Conservation (phyloP, 148 eudicot genomes). For the Arbutus unedo region DNA sequence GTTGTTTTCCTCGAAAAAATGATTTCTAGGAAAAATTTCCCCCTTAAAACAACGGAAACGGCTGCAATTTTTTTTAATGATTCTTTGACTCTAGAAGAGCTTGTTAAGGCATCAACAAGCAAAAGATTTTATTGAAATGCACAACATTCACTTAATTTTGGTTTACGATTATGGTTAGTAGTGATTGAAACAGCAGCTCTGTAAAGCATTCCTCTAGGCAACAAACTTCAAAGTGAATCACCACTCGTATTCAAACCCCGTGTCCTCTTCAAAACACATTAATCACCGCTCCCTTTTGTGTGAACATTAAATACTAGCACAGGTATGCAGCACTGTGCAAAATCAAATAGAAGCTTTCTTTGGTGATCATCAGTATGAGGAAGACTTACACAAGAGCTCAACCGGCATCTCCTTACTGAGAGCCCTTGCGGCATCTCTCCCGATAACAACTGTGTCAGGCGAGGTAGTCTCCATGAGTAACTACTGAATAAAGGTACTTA, state of each 20-base stretch:
- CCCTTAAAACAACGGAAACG: too few species aligned
- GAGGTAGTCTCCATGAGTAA: constrained; percentile 33
- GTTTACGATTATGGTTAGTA: too few species aligned
- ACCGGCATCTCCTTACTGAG: constrained; percentile 87
- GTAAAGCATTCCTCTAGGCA: neutral
- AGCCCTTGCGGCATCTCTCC: constrained; percentile 65
- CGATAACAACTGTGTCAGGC: constrained; percentile 36
- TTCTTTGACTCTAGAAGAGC: too few species aligned
- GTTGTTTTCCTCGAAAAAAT: too few species aligned
- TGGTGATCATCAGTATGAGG: constrained; percentile 91
- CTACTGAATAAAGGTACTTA: constrained; percentile 57
- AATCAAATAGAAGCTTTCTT: too few species aligned
- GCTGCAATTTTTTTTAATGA: too few species aligned
- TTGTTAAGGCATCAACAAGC: too few species aligned
- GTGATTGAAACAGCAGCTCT: too few species aligned
- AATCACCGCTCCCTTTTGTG: constrained; percentile 25
- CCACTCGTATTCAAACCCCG: neutral
- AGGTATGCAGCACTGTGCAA: constrained; percentile 67
- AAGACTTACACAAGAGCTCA: constrained; percentile 80
- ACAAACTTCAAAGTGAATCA: neutral
- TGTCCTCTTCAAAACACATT: constrained; percentile 11
- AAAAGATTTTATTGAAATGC: too few species aligned
- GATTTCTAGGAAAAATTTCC: too few species aligned
- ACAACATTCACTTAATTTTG: too few species aligned
- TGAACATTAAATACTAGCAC: constrained; percentile 17